Base-by-base conservation (phyloP, 2,329 filamentous ascomycete species). In the Aspergillus aculeatus region DNA sequence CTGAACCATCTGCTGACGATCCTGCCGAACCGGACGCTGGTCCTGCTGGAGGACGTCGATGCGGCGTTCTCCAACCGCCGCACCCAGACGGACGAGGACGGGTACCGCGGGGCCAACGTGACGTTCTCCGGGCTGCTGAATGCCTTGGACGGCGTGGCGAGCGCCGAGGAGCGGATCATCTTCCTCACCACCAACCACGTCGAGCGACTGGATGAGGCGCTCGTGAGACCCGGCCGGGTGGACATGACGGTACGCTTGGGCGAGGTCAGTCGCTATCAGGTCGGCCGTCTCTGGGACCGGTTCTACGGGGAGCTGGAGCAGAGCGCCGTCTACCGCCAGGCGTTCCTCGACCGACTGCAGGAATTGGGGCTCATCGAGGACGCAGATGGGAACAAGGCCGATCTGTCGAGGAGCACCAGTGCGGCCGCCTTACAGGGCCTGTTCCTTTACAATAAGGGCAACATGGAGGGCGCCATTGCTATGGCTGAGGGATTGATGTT, bases 171-270 rank as follows among this genome's bases (percentile, higher is more conserved):
- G 79, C 86, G 95, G 56, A 90, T 99, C 63, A 87, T 96, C 1
- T 96, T 99, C 75, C 82, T 96, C 63, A 99, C 95, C 2, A 96
- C 94, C 21, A 99, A 99, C 71, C 92, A 97, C 71, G 87, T 96
- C 41, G 92, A 97, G 66, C 85, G 91, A 47, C 83, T 98, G 1
- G 92, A 97, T 70, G 89, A 92, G 62, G 95, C 95, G 4, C 78
- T 99, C 47, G 91, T 98, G 51, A 84, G 95, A 24, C 95, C 95
- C 0, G 95, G 95, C 0, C 85, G 95, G 52, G 92, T 99, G 0
- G 95, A 99, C 75, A 90, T 98, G 89, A 95, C 91, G 66, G 85
- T 96, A 3, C 86, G 91, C 57, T 89, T 99, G 52, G 94, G 93
- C 41, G 90, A 96, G 75, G 92, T 94, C 32, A 94, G 90, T 2